Conservation (phyloP, 441 rosid species). For the Dalechampia spathulata region DNA sequence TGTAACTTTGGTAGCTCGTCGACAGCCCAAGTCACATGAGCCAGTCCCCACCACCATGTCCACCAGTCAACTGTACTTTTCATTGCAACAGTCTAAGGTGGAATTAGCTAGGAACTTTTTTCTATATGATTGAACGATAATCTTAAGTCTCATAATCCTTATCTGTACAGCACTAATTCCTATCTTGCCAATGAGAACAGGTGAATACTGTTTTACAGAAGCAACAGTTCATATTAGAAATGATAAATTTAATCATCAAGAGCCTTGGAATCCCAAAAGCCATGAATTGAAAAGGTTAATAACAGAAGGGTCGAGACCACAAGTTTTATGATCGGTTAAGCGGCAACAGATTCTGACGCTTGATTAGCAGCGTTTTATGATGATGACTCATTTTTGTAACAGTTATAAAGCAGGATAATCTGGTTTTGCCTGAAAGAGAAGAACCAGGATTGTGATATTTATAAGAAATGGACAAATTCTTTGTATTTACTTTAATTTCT, state of each 20-base stretch:
- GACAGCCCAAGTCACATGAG: not conserved
- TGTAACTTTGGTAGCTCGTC: not conserved
- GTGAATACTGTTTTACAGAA: no score
- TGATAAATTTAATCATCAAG: no score
- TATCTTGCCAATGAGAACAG: no score
- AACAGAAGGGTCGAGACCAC: no score
- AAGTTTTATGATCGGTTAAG: no score
- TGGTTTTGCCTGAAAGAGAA: not conserved
- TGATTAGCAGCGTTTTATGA: no score
- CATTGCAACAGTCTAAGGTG: no score
- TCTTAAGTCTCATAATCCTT: not conserved
- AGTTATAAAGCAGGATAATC: not conserved
- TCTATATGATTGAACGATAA: not conserved
- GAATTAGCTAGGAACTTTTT: not conserved
- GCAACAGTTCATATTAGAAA: no score
- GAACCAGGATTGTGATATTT: not conserved
- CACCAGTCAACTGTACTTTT: not conserved
- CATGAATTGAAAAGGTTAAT: no score
- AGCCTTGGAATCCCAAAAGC: no score
- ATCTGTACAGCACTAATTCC: not conserved
- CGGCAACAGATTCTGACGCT: no score
- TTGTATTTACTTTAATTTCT: not conserved
- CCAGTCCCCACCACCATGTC: not conserved
- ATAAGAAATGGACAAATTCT: not conserved
- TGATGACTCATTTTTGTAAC: no score